These are phyloP conservation scores for Neurospora sp. DNA, from an alignment of 2,329 filamentous ascomycete species.

Conservation along the genomic window DNA sequence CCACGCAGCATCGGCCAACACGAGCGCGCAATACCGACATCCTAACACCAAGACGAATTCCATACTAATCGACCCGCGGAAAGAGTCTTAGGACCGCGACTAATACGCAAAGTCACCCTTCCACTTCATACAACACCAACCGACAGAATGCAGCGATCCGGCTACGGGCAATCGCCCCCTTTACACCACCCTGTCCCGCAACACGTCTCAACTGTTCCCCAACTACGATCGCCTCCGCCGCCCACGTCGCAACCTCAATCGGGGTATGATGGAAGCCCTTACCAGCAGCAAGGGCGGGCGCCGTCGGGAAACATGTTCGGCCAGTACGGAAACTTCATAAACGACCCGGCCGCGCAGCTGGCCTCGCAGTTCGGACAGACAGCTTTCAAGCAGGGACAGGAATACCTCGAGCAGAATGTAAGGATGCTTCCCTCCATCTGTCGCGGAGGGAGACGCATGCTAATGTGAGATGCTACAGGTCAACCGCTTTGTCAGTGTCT, in stretches of 20 bases:
- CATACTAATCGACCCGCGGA: neutral
- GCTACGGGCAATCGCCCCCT: slow-evolving; percentile 81
- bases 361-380: slow-evolving; percentile 90
- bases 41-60: neutral
- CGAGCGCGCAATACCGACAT: neutral
- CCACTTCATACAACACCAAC: neutral
- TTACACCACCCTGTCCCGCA: slow-evolving; percentile 96
- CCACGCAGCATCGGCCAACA: slow-evolving; percentile 5
- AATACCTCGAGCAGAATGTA: slow-evolving; percentile 94
- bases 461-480: slow-evolving; percentile 26
- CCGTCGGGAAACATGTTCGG: slow-evolving; percentile 46
- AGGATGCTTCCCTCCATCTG: slow-evolving; percentile 18
- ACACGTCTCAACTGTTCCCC: slow-evolving; percentile 95
- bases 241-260: slow-evolving; percentile 62
- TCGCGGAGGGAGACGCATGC: neutral
- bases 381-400: slow-evolving; percentile 82
- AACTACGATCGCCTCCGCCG: slow-evolving; percentile 87
- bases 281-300: slow-evolving; percentile 55
- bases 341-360: slow-evolving; percentile 89
- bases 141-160: slow-evolving; percentile 69
- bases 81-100: neutral
- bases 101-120: neutral
- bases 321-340: slow-evolving; percentile 87
- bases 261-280: slow-evolving; percentile 51
- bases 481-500: slow-evolving; percentile 76